Evolutionary conservation across 495 filamentous ascomycete species (phyloP).

Genomic region (Oidiodendron maius): DNA sequence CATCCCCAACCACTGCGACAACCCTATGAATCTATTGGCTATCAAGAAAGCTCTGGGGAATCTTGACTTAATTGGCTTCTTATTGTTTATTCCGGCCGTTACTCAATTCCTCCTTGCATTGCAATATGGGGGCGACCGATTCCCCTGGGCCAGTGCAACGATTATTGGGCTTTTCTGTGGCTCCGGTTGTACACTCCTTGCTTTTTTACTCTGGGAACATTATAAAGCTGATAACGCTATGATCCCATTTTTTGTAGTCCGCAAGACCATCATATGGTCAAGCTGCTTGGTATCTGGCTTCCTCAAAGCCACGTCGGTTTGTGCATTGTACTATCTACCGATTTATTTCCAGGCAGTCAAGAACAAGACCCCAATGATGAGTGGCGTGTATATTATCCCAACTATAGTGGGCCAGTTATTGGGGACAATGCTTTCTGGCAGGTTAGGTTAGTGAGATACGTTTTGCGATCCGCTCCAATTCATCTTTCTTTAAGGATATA

Average conservation of each 20-base stretch:
- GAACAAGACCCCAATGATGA: slow-evolving; percentile 43
- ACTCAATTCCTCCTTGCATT: slow-evolving; percentile 37
- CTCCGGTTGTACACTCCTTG: slow-evolving; percentile 27
- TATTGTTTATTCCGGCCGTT: slow-evolving; percentile 26
- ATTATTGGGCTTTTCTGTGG: slow-evolving; percentile 41
- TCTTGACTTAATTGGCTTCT: slow-evolving; percentile 44
- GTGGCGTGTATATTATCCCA: slow-evolving; percentile 66
- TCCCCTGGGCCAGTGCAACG: slow-evolving; percentile 32
- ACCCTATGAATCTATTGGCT: not conserved
- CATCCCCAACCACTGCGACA: slow-evolving; percentile 30
- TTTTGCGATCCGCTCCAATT: not conserved
- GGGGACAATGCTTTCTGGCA: not conserved
- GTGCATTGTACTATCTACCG: slow-evolving; percentile 51
- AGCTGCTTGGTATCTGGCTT: slow-evolving; percentile 27
- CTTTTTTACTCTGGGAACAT: slow-evolving; percentile 40
- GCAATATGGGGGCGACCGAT: slow-evolving; percentile 36
- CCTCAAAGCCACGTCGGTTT: not conserved
- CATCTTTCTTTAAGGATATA: not conserved
- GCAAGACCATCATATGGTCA: slow-evolving; percentile 10
- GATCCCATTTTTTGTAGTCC: slow-evolving; percentile 31
- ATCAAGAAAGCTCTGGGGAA: not conserved
- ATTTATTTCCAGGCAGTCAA: slow-evolving; percentile 54
- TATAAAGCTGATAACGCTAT: slow-evolving; percentile 37
- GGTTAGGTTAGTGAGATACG: not conserved
- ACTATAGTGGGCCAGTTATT: slow-evolving; percentile 32